phyloP scores from a whole-genome alignment of 164 flowering plant species.

The Amborella trichopoda region DNA sequence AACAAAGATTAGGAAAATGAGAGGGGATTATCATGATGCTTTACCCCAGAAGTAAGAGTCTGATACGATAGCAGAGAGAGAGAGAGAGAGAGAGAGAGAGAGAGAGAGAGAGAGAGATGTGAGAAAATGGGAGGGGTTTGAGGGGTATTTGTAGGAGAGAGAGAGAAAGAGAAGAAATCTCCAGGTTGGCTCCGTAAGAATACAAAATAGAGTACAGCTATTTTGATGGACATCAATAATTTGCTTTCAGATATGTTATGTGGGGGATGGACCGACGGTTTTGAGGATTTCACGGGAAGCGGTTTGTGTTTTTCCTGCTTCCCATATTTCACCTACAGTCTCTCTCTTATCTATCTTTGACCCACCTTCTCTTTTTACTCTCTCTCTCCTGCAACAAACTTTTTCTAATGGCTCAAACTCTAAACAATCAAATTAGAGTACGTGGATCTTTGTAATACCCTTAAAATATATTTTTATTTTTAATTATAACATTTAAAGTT shows the following conservation, averaged over 20 bases:
- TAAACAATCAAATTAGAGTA: too few species aligned
- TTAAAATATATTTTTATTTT: too few species aligned
- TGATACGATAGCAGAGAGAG: neutral
- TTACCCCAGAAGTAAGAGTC: too few species aligned
- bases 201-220: constrained; percentile 4
- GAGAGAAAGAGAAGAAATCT: neutral
- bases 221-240: neutral
- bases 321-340: too few species aligned
- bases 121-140: constrained; percentile 2
- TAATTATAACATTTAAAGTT: too few species aligned
- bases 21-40: neutral
- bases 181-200: constrained; percentile 3
- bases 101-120: too few species aligned
- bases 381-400: too few species aligned
- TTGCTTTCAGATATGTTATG: neutral
- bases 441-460: too few species aligned
- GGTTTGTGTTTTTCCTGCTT: neutral
- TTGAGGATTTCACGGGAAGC: neutral
- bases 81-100: neutral
- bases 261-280: too few species aligned
- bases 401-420: too few species aligned
- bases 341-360: too few species aligned
- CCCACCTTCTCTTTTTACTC: too few species aligned
- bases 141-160: constrained; percentile 7
- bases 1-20: neutral